A percentile compares a stretch with the other conserved stretches of the same genome.
These are phyloP conservation scores for Podospora didyma DNA, from an alignment of 495 filamentous ascomycete genomes.

Conservation along the genomic window DNA sequence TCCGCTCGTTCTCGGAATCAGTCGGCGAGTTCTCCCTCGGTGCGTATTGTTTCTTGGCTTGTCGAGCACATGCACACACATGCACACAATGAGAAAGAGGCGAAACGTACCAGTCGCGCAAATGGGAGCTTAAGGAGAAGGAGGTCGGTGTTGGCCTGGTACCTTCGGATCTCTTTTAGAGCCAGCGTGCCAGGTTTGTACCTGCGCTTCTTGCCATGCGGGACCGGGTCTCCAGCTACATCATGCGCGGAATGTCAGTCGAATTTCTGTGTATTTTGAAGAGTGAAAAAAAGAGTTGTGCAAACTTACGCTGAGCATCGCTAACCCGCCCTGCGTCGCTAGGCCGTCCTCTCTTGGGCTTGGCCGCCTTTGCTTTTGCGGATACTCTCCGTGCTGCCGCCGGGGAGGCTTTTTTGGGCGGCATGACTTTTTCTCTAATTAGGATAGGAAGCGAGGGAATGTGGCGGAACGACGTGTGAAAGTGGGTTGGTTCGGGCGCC, in stretches of 20 bases:
- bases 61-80: no score
- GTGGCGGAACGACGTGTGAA: background rate
- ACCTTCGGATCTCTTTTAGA: constrained; percentile 78
- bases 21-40: background rate
- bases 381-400: constrained; percentile 1
- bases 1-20: background rate
- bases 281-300: background rate
- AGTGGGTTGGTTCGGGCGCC: no score
- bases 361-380: background rate
- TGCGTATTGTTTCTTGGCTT: no score
- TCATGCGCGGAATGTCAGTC: background rate
- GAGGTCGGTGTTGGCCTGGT: constrained; percentile 79
- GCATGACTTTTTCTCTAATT: background rate
- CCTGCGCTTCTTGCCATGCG: constrained; percentile 57
- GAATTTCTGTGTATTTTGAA: constrained; percentile 3
- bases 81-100: background rate
- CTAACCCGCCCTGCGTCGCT: constrained; percentile 8
- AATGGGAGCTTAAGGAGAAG: constrained; percentile 81
- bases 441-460: background rate
- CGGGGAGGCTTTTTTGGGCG: background rate
- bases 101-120: constrained; percentile 64
- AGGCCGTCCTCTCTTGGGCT: constrained; percentile 1
- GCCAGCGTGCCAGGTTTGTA: constrained; percentile 85
- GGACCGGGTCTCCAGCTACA: constrained; percentile 71
- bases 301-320: constrained; percentile 26